These are phyloP conservation scores for Arabidopsis suecica DNA, from an alignment of 345 rosid genomes.

Conservation along the genomic window DNA sequence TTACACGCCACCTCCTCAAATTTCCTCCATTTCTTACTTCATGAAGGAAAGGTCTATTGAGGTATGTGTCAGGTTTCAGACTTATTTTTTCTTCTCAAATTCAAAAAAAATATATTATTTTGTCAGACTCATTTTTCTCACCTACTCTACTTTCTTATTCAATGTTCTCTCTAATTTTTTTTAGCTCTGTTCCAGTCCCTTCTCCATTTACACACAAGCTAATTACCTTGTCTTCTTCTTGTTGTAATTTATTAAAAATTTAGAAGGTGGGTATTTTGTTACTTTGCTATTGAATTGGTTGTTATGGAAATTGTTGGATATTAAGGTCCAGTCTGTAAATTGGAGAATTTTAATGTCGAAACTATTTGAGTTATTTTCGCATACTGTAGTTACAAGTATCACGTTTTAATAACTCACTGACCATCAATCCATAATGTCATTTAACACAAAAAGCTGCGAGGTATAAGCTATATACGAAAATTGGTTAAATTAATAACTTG, in stretches of 20 bases:
- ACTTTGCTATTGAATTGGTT: conserved; percentile 10
- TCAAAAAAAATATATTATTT: conserved; percentile 9
- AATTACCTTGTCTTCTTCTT: conserved; percentile 29
- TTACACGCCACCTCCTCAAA: conserved; percentile 40
- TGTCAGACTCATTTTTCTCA: conserved; percentile 34
- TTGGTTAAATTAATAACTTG: neutral
- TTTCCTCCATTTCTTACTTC: conserved; percentile 45
- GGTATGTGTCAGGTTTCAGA: conserved; percentile 49
- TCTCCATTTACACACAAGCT: conserved; percentile 21
- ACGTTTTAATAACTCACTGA: neutral
- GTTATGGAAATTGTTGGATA: neutral
- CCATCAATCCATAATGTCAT: neutral
- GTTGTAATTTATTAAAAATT: conserved; percentile 24
- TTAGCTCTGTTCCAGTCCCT: conserved; percentile 8
- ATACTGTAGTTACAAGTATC: neutral
- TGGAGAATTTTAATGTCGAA: neutral
- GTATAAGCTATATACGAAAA: neutral
- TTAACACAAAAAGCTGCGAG: neutral
- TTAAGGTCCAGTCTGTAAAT: neutral
- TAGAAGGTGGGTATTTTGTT: conserved; percentile 4
- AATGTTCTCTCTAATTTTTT: conserved; percentile 22
- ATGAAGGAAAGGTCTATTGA: conserved; percentile 46
- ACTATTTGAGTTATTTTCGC: neutral
- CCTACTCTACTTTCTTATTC: conserved; percentile 40
- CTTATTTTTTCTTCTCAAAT: conserved; percentile 35